Base-by-base conservation (phyloP, 1,284 basidiomycete genomes). In the Papiliotrema nemorosa region DNA sequence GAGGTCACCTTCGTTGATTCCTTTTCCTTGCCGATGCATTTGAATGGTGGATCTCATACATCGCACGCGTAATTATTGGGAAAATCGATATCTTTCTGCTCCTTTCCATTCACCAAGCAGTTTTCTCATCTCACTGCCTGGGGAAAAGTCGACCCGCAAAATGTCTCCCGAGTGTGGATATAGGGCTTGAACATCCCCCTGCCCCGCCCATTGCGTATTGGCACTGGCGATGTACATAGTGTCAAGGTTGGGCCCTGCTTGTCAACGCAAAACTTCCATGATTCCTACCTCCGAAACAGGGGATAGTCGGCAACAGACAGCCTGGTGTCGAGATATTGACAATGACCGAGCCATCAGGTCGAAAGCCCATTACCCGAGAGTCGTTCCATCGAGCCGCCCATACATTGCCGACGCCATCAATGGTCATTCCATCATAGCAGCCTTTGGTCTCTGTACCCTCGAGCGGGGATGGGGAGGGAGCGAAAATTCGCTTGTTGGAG, bases 381-480 rank as follows among this genome's bases (percentile, higher is more conserved):
- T 73, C 69, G 33, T 60, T 63, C 73, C 73, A 75, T 41, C 70
- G 51, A 5, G 70, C 72, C 2, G 62, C 67, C 72, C 72, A 75
- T 4, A 76, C 50, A 41, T 70, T 71, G 9, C 72, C 74, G 0
- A 59, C 45, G 1, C 63, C 66, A 46, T 75, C 74, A 33, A 72
- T 60, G 21, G 66, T 64, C 9, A 76, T 55, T 1, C 74, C 73
- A 50, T 76, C 74, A 29, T 66, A 74, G 12, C 61, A 52, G 7
- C 70, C 71, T 22, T 50, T 45, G 2, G 60, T 52, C 2, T 57
- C 56, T 6, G 49, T 25, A n/a, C 44, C 50, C 18, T 55, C 52
- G 20, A 54, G 37, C 0, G 53, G 50, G 1, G 64, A 52, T 5
- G 61, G 57, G 5, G 59, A 44, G 3, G 47, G 36, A 5, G 54